Base-by-base conservation (phyloP, 1,284 basidiomycete species). In the Rhodotorula sp. region DNA sequence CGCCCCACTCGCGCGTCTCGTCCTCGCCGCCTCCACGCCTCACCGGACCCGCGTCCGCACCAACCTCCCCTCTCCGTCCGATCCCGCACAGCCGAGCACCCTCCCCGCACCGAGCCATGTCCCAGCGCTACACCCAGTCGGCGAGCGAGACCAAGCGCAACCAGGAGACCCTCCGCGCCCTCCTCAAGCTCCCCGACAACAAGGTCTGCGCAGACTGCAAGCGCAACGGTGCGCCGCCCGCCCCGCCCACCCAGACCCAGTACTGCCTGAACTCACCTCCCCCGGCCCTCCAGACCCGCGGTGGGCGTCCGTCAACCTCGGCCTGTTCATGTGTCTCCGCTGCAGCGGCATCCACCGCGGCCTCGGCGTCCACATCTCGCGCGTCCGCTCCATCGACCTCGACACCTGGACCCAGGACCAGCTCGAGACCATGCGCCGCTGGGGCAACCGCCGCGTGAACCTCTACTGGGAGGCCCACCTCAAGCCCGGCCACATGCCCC, bases 261-360 rank as follows among this genome's bases (percentile, higher is more conserved):
- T n/a, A 49, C 49, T 57, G 14, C 7, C 17, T 10, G 12, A 27
- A 8, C 5, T 45, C 49, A 2, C 56, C 5, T 64, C 55, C 13
- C 16, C 41, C 21, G 46, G 42, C 50, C n/a, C n/a, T 49, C 59
- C 45, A 96, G 96, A 98, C 85, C 92, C 96, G 52, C 86, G 96
- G 80, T 99, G 96, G 96, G 96, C 96, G 27, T 95, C 93, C 3
- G 97, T 95, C 92, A 99, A 98, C 81, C 82, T 98, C 89, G 93
- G 81, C 78, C 88, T 80, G 49, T 65, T 72, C 67, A 71, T 75
- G 44, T 99, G 96, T 81, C 98, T 99, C 77, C 88, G 96, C 71
- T 99, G 96, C 83, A 97, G 94, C n/a, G 96, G 96, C 48, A 92
- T 98, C 70, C 96, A 99, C 82, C 90, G 97, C 53, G 90, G 92